Evolutionary conservation across 1,139 yeast species (phyloP), one percentile per base, ranked within the genome.

Genomic region (Saccharomyces hybrid): DNA sequence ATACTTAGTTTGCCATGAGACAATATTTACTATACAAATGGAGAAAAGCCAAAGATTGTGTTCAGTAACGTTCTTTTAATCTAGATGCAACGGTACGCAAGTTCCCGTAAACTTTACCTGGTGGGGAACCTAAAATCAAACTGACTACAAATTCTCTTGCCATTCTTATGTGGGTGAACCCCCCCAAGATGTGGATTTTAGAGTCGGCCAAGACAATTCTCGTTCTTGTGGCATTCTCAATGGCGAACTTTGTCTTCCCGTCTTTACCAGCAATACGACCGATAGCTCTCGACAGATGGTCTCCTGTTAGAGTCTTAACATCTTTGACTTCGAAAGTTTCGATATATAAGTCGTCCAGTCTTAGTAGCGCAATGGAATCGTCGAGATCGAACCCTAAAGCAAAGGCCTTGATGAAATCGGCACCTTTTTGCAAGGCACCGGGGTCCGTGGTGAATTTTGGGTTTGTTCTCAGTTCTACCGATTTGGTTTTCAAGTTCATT

Each of bases 221-320:
- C 13, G 99, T 93, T 75, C 98, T 82, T 32, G 99, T 91, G 27
- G 99, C 98, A 68, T 93, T 93, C 73, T 93, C 99, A 66, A 93
- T 93, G 41, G 99, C 97, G 72, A 91, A 93, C 75, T 93, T 93
- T 59, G 99, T 93, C 74, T 91, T 91, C 68, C 99, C 99, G 69
- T 93, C 99, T 70, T 93, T 95, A 71, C 99, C 99, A 26, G 99
- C 99, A 71, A 93, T 93, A 79, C 99, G 90, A 65, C 99, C 99
- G 69, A 93, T 93, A 20, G 99, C 99, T 78, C 99, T 85, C 50
- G 96, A 85, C 71, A 93, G 79, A 80, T 93, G 99, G 73, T 93
- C 99, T 23, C 99, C 99, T 38, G 84, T 84, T 62, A 93, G 77
- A 2, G 97, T 91, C 74, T 93, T 95, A 57, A 93, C 98, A 73